Evolutionary conservation across 2,329 filamentous ascomycete species (phyloP), one percentile per base, ranked within the genome.

Genomic region (Fusarium torreyae): DNA sequence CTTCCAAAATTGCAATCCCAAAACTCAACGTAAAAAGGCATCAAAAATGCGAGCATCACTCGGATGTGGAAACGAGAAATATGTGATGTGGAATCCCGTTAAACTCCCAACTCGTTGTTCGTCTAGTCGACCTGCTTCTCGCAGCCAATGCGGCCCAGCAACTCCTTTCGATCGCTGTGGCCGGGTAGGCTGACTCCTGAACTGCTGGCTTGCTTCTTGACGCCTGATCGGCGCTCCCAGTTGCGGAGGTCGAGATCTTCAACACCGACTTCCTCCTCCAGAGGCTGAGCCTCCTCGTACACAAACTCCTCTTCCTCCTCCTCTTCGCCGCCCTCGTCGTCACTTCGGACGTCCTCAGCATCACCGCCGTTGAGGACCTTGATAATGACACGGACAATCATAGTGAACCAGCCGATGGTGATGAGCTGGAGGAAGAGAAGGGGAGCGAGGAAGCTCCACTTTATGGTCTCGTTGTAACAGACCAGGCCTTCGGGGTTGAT

Each of bases 331-430:
- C 89, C 88, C 4, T 87, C 90, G 22, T 90, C 92, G 72, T 98
- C 95, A 68, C 93, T 97, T 57, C 96, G 89, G 18, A 89, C 87
- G 76, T 99, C 96, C 68, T 98, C 94, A 7, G 95, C 94, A 33
- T 88, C 85, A 38, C 86, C 88, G 33, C 95, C 94, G 51, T 86
- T 87, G 36, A 98, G 77, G 7, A 98, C 94, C 65, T 91, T 90
- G 66, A 92, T 86, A 22, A 94, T 94, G 4, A 99, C 92, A 59
- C 90, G 89, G 39, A 94, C 81, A 71, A 98, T 97, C 89, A 97
- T 92, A 66, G 85, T 86, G 76, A 98, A 97, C 96, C 96, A 98
- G 66, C 92, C 86, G 36, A 97, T 83, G 33, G 92, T 94, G 54
- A 99, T 87, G 22, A 86, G 83, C 80, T 98, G 94, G 22, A 99